These are phyloP conservation scores for Nemania sp. DNA, from an alignment of 2,329 filamentous ascomycete species.

Conservation along the genomic window DNA sequence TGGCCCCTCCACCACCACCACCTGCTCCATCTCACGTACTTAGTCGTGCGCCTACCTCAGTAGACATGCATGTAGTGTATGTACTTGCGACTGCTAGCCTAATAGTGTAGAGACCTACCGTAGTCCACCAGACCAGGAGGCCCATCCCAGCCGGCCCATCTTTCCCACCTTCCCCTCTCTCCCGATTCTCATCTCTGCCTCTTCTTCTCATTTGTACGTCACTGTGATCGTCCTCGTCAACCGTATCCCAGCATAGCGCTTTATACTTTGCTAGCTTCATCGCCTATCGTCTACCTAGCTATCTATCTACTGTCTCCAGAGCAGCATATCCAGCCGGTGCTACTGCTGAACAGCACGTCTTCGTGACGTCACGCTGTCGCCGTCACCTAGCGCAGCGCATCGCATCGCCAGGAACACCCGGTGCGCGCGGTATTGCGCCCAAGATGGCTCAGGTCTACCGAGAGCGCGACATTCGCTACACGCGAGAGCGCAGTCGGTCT, in stretches of 20 bases:
- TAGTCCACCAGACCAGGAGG: neutral
- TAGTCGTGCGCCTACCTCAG: neutral
- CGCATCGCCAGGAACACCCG: neutral
- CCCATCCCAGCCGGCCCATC: neutral
- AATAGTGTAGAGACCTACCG: no score
- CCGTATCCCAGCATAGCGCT: conserved; percentile 7
- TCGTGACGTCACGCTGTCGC: conserved; percentile 28
- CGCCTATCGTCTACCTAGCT: neutral
- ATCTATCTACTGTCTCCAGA: neutral
- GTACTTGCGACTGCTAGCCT: no score
- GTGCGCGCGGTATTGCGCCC: conserved; percentile 9
- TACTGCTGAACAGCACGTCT: no score
- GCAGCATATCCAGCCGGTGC: neutral
- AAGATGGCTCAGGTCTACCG: conserved; percentile 35
- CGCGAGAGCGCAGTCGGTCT: conserved; percentile 36
- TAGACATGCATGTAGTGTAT: neutral
- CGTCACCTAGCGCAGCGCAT: neutral
- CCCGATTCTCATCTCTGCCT: neutral
- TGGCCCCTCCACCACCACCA: no score
- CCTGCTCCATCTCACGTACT: conserved; percentile 1
- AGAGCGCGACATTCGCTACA: conserved; percentile 39
- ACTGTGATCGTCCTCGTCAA: conserved; percentile 10
- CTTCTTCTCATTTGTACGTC: conserved; percentile 2
- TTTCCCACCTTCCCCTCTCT: conserved; percentile 8
- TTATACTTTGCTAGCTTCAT: conserved; percentile 15